Evolutionary conservation across 257 asterid species (phyloP), one percentile per base, ranked within the genome.

Genomic region (Solanum paucissectum): DNA sequence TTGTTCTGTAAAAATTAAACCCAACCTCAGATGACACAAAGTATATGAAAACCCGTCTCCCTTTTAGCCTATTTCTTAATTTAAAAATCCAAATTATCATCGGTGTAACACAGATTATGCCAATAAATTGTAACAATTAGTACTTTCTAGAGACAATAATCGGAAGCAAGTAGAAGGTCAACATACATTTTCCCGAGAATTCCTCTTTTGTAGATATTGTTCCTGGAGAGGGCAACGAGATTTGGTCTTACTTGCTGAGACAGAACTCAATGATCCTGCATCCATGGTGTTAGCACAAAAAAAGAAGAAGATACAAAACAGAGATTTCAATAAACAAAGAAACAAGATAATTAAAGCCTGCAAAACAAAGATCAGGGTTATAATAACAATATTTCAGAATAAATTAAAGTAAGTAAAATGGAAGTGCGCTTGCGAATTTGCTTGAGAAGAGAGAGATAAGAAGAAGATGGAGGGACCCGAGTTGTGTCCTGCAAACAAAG

Each of bases 171-270:
- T 34, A 33, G 49, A 83, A 60, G 29, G 9, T 13, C 3, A 58
- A 33, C 62, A 42, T 87, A 87, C 89, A 87, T 87, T 87, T 12
- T 87, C 87, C 25, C 72, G 36, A 4, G 89, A 81, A 81, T 58
- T 64, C 14, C 86, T 75, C 34, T 68, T 87, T 18, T 81, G 87
- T 64, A 87, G 82, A 49, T 25, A 69, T 32, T 81, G 86, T 16
- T 87, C 89, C 9, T 52, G 89, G 29, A 87, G 84, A 49, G 75
- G 84, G 81, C 77, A 62, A 16, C 86, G 89, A 69, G 82, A 81
- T 42, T 33, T 83, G 37, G 55, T 38, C 87, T 87, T 87, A 21
- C 73, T 81, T 21, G 84, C 46, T 23, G 87, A 87, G 25, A 37
- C 64, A 25, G 87, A 81, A 68, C 84, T 87, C 16, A 42, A n/a